Evolutionary conservation across 116 monocot genomes (phyloP).

Genomic region (Dioscorea cayenensis): DNA sequence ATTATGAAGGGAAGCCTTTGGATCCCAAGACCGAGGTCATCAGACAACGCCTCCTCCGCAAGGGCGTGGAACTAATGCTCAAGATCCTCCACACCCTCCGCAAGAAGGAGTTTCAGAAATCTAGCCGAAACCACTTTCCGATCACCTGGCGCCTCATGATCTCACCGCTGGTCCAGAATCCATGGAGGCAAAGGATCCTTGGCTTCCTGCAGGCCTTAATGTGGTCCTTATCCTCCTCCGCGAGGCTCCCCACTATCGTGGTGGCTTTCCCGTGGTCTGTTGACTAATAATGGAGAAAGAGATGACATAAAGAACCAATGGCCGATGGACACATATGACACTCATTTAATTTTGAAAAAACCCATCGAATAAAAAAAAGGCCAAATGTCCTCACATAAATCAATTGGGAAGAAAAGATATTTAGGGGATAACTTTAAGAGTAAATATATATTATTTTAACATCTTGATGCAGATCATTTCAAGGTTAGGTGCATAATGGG

Average conservation of each 20-base stretch:
- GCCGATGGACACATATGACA: no score
- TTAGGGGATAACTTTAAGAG: no score
- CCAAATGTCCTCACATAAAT: no score
- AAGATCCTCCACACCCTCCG: constrained; percentile 83
- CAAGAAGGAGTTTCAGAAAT: constrained; percentile 77
- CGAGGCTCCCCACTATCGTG: constrained; percentile 9
- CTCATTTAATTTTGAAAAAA: no score
- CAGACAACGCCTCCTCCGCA: constrained; percentile 49
- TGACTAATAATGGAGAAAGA: no score
- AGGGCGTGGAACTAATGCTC: constrained; percentile 74
- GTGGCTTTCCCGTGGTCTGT: no score
- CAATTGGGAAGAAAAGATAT: no score
- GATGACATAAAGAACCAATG: no score
- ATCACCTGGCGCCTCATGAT: constrained; percentile 77
- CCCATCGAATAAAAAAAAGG: no score
- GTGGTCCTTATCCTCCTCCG: neutral
- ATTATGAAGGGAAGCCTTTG: neutral
- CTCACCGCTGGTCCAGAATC: constrained; percentile 88
- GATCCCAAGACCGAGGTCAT: constrained; percentile 35
- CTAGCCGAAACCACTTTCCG: constrained; percentile 77
- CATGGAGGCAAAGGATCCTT: constrained; percentile 85
- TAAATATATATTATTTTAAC: no score
- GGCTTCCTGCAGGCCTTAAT: constrained; percentile 4
- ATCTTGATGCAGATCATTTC: no score
- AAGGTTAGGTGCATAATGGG: no score